These are phyloP conservation scores for Ceratobasidium sp. DNA, from an alignment of 1,284 basidiomycete genomes.

Conservation along the genomic window DNA sequence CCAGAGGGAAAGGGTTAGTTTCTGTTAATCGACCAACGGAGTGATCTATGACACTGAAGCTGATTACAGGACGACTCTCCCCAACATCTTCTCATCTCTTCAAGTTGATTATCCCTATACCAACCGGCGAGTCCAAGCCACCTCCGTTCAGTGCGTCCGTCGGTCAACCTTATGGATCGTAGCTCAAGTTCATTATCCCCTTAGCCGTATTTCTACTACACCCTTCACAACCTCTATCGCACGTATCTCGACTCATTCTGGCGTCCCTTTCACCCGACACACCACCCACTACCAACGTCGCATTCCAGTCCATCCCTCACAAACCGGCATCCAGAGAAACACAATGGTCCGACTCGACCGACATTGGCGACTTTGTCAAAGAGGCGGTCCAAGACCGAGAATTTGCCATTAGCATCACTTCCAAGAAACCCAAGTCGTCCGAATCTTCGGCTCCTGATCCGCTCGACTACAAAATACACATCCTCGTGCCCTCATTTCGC, in stretches of 20 bases:
- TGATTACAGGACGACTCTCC: slow-evolving; percentile 60
- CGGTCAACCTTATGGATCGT: not conserved
- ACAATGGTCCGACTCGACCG: slow-evolving; percentile 70
- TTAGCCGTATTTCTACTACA: slow-evolving; percentile 66
- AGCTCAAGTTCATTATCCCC: slow-evolving; percentile 42
- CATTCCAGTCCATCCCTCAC: slow-evolving; percentile 49
- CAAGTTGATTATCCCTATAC: slow-evolving; percentile 66
- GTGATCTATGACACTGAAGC: slow-evolving; percentile 10
- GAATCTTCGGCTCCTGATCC: too few relatives aligned
- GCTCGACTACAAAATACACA: slow-evolving; percentile 52
- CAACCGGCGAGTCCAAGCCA: slow-evolving; percentile 41
- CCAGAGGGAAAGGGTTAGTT: slow-evolving; percentile 28
- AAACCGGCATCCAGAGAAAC: slow-evolving; percentile 46
- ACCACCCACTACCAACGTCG: slow-evolving; percentile 52
- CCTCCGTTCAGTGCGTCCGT: slow-evolving; percentile 34
- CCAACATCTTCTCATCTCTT: slow-evolving; percentile 69
- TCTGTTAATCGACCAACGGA: not conserved
- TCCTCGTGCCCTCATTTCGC: slow-evolving; percentile 67
- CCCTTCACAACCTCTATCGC: slow-evolving; percentile 65
- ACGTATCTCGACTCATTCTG: slow-evolving; percentile 59
- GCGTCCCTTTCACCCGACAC: slow-evolving; percentile 53
- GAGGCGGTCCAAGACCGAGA: slow-evolving; percentile 63
- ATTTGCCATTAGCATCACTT: slow-evolving; percentile 62
- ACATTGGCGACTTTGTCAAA: slow-evolving; percentile 70
- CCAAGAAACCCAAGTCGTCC: slow-evolving; percentile 35